Conservation (phyloP, 257 asterid genomes). For the Solanum clarkiae region DNA sequence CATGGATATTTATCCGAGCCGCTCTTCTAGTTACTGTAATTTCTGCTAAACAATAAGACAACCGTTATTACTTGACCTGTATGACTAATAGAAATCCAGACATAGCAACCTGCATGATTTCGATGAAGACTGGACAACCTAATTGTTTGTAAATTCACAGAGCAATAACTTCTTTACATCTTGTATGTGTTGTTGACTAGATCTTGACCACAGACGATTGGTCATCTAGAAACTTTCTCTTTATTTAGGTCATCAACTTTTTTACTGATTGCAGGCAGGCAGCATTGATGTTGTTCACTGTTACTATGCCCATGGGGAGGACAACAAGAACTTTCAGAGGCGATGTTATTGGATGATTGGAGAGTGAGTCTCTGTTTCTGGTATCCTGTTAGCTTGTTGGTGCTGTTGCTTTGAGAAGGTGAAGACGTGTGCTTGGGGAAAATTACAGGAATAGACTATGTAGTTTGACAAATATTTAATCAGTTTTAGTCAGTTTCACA, state of each 20-base stretch:
- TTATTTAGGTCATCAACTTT: not conserved
- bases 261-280: conserved; percentile 4
- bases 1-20: not conserved
- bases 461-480: not conserved
- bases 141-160: not conserved
- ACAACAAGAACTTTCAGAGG: conserved; percentile 16
- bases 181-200: not conserved
- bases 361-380: conserved; percentile 1
- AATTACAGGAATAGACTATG: not conserved
- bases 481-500: not conserved
- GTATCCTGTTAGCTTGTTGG: not conserved
- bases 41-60: not conserved
- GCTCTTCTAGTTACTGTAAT: not conserved
- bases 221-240: not conserved
- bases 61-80: not conserved
- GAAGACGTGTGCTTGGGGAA: not conserved
- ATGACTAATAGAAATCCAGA: not conserved
- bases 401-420: not conserved
- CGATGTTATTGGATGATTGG: conserved; percentile 26
- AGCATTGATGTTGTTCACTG: conserved; percentile 19
- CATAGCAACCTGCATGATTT: not conserved
- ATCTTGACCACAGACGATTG: not conserved
- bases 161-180: not conserved
- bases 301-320: conserved; percentile 22
- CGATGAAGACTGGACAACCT: not conserved